Conservation (phyloP, 176 grass and related monocot genomes). For the Stipa capillata region DNA sequence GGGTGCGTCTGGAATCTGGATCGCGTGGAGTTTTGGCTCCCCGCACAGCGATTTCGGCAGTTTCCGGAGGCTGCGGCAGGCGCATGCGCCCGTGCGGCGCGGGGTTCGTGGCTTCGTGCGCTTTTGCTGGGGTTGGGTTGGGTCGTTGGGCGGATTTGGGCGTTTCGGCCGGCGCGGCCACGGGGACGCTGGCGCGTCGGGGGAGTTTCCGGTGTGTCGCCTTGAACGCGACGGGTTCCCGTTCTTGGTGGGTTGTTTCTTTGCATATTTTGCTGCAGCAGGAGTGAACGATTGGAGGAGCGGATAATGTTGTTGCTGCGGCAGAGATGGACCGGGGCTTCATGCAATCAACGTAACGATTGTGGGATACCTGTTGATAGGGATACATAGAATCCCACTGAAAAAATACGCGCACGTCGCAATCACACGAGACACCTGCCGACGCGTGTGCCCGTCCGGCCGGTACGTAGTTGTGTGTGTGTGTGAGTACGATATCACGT, state of each 20-base stretch:
- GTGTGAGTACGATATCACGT: background rate
- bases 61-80: no score
- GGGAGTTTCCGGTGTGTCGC: background rate
- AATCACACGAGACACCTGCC: constrained; percentile 1
- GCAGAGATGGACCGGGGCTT: background rate
- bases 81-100: background rate
- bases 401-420: background rate
- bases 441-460: background rate
- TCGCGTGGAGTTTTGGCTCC: no score
- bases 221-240: background rate
- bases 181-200: background rate
- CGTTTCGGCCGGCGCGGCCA: background rate
- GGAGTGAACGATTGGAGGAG: background rate
- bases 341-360: no score
- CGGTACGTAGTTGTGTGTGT: background rate
- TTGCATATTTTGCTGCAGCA: background rate
- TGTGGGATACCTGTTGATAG: background rate
- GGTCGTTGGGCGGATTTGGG: background rate
- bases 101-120: background rate
- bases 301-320: background rate
- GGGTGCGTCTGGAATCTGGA: no score
- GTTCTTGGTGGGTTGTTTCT: background rate
- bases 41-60: no score
- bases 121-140: background rate
- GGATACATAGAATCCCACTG: background rate